Base-by-base conservation (phyloP, 1,139 yeast genomes). In the Yamadazyma friedrichii region DNA sequence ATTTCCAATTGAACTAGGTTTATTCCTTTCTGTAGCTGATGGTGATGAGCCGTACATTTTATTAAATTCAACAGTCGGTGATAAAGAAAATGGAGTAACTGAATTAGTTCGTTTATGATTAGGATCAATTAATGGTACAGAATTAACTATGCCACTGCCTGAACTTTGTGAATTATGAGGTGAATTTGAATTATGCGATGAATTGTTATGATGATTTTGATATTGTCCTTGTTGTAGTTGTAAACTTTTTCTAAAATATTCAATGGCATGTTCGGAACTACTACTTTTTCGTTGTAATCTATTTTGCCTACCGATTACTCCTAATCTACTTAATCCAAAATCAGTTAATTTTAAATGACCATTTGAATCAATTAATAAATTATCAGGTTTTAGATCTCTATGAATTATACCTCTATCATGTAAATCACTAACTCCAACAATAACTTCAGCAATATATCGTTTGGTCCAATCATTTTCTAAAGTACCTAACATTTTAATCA, bases 341-440 rank as follows among this genome's bases (percentile, higher is more conserved):
- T 94, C 98, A 0, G 97, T 91, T 47, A 94, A 66, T 59, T 93
- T 94, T 49, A 93, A 65, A 64, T 93, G 98, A 0, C 99, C 99
- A 33, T 73, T 69, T 41, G 79, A 72, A 58, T 91, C 98, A 50
- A 94, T 89, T 51, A 94, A 70, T 29, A 94, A 64, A 54, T 94
- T 94, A 57, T 94, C 98, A 0, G 98, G 98, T 59, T 94, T 94
- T 58, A 88, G 68, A 61, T 94, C 99, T 53, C 97, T 82, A 62
- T 94, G 98, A 44, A 93, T 87, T 36, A 94, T 88, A 0, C 96
- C 97, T 53, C 87, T 77, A 38, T 75, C 68, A 61, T 94, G 99
- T 55, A 94, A 71, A 56, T 89, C 96, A 49, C 85, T 86, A 3
- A 93, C 95, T 1, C 96, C 97, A 22, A 88, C 82, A 22, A 91